A percentile compares a stretch with the other conserved stretches of the same genome.
Evolutionary conservation across 148 eudicot genomes (phyloP).

Genomic region (Cornus suecica): DNA sequence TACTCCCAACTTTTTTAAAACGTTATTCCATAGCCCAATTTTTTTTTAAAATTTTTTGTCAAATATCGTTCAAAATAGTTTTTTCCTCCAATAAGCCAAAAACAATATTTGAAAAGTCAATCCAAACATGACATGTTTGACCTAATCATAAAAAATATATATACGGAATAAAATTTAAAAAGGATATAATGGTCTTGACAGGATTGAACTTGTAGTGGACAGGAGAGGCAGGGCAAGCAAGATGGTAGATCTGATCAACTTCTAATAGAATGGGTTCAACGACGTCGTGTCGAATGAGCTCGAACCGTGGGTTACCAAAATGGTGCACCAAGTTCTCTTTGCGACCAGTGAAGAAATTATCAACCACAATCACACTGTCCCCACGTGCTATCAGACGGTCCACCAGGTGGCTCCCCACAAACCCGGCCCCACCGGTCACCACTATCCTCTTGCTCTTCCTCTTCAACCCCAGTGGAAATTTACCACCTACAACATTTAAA

Average conservation of each 20-base stretch:
- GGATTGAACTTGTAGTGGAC: constrained; percentile 51
- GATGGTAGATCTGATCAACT: constrained; percentile 56
- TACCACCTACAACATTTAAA: constrained; percentile 28
- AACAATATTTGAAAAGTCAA: no score
- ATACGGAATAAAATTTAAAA: background rate
- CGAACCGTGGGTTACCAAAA: constrained; percentile 41
- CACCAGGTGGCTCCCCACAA: constrained; percentile 58
- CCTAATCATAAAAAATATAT: no score
- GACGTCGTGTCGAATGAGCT: constrained; percentile 57
- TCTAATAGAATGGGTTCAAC: constrained; percentile 61
- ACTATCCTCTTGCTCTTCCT: constrained; percentile 32
- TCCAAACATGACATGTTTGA: no score
- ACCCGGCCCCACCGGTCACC: constrained; percentile 59
- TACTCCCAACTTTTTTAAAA: no score
- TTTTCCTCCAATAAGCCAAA: no score
- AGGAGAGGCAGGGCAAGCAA: constrained; percentile 56
- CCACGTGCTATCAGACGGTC: constrained; percentile 48
- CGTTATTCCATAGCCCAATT: no score
- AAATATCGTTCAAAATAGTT: no score
- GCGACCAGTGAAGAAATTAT: constrained; percentile 52
- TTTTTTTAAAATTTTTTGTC: no score
- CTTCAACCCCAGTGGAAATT: constrained; percentile 43
- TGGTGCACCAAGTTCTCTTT: constrained; percentile 47
- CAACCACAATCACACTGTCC: constrained; percentile 46
- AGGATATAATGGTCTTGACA: constrained; percentile 65